Evolutionary conservation across 169 alveolate species (phyloP).

Genomic region (Hammondia hammondi): DNA sequence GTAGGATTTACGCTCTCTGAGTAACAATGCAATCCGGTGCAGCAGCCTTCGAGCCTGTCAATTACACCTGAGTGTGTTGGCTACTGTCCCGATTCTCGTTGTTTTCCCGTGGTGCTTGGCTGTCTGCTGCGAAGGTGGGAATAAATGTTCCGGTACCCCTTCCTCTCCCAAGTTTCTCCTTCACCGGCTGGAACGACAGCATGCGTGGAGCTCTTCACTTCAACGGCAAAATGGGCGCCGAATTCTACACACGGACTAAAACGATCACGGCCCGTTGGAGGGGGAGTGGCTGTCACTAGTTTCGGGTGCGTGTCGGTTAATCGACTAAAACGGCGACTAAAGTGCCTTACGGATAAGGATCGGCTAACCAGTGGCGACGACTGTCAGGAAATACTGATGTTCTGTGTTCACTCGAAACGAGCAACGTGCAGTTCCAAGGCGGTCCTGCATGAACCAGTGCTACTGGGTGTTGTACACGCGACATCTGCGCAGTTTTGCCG

Average conservation of each 20-base stretch:
- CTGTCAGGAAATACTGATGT: no score
- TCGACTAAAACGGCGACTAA: not conserved
- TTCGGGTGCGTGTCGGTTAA: not conserved
- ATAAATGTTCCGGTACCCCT: constrained; percentile 88
- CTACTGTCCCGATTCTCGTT: not conserved
- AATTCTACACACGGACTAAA: constrained; percentile 42
- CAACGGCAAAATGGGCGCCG: constrained; percentile 38
- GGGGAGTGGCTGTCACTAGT: not conserved
- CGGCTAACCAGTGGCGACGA: no score
- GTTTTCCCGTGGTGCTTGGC: not conserved
- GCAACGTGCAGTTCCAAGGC: no score
- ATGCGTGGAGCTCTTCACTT: constrained; percentile 27
- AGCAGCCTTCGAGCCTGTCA: not conserved
- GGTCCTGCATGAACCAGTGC: no score
- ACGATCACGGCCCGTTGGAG: constrained; percentile 18
- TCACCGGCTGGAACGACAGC: constrained; percentile 77
- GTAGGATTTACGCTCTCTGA: not conserved
- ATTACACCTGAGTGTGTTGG: not conserved
- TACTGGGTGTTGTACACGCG: no score
- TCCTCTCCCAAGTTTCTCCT: constrained; percentile 79
- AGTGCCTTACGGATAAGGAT: no score
- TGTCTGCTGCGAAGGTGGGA: constrained; percentile 78
- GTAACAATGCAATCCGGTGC: not conserved
- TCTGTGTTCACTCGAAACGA: no score
- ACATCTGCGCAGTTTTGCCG: no score